Conservation (phyloP, 176 grass and related monocot genomes). For the Rhynchospora breviuscula region DNA sequence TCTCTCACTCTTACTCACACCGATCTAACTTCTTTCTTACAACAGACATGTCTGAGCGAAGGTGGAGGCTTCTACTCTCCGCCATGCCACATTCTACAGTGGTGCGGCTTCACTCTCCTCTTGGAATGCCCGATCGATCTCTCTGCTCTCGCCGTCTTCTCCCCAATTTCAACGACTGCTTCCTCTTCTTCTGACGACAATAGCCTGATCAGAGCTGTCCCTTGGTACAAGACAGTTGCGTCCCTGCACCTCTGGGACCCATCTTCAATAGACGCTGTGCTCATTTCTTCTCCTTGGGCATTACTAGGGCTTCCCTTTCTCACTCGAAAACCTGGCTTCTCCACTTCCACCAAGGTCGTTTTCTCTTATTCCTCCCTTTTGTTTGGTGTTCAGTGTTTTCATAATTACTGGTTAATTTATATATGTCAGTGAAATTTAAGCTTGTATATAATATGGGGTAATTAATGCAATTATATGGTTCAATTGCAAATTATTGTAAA, state of each 20-base stretch:
- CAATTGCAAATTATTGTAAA: too few species aligned
- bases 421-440: background rate
- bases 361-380: background rate
- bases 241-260: constrained; percentile 31
- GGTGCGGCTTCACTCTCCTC: constrained; percentile 57
- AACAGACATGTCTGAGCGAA: constrained; percentile 42
- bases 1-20: constrained; percentile 19
- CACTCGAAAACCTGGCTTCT: constrained; percentile 48
- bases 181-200: background rate
- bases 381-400: background rate
- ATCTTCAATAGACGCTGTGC: constrained; percentile 47
- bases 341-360: constrained; percentile 38
- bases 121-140: constrained; percentile 85
- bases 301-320: constrained; percentile 90
- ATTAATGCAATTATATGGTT: background rate
- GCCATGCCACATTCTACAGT: constrained; percentile 53
- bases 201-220: constrained; percentile 43
- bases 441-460: background rate
- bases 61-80: constrained; percentile 41
- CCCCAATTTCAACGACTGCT: constrained; percentile 22
- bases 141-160: constrained; percentile 51
- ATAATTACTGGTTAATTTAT: background rate
- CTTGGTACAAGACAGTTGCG: constrained; percentile 61
- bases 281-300: constrained; percentile 61
- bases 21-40: background rate